Evolutionary conservation across 257 asterid genomes (phyloP).

Genomic region (Thymus quinquecostatus): DNA sequence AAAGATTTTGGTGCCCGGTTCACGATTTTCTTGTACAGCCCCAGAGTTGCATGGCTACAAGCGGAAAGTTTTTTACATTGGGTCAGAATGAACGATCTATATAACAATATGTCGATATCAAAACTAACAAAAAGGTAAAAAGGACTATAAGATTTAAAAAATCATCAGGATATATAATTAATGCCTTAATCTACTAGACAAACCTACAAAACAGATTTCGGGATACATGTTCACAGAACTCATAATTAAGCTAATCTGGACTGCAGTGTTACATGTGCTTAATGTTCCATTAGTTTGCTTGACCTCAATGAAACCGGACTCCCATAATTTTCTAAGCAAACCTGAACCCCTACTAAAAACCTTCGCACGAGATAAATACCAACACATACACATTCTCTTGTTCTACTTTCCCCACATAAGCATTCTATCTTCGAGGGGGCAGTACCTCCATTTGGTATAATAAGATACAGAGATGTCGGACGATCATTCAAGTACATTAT

Average conservation of each 20-base stretch:
- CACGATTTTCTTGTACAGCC: conserved; percentile 81
- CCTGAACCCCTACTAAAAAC: background rate
- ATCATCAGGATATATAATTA: background rate
- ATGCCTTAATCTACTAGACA: background rate
- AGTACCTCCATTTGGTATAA: conserved; percentile 6
- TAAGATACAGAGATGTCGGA: background rate
- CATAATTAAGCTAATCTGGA: background rate
- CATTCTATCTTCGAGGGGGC: conserved; percentile 4
- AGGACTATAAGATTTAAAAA: background rate
- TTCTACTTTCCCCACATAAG: background rate
- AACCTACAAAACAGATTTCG: background rate
- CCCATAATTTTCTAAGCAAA: background rate
- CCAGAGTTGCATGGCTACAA: conserved; percentile 90
- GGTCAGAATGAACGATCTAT: background rate
- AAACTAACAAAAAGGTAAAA: background rate
- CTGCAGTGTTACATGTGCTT: background rate
- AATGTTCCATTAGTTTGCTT: conserved; percentile 2
- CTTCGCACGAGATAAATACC: background rate
- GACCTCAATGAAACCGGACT: conserved; percentile 9
- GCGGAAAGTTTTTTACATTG: conserved; percentile 24
- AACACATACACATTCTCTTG: background rate
- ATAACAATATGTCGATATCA: background rate
- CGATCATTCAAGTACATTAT: background rate
- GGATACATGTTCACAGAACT: background rate
- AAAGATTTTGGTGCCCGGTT: conserved; percentile 86